Percentiles rank a stretch among this genome's conserved stretches.
These are phyloP conservation scores for Agaricus subrufescens DNA, from an alignment of 768 basidiomycete genomes.

Conservation along the genomic window DNA sequence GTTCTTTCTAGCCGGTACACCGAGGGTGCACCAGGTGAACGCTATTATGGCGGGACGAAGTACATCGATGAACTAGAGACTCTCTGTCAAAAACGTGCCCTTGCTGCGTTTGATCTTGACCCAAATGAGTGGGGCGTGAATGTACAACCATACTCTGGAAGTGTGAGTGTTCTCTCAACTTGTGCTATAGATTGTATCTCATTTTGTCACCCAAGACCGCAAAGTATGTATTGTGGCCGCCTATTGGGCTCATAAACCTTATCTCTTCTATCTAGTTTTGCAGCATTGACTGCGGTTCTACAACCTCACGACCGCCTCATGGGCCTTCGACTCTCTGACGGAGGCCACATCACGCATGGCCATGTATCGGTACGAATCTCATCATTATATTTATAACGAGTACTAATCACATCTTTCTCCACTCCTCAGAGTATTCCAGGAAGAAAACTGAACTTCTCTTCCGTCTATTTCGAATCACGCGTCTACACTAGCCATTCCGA, in stretches of 20 bases:
- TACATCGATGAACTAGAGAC: constrained; percentile 94
- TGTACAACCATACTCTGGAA: constrained; percentile 97
- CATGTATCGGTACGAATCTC: constrained; percentile 59
- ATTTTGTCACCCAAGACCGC: constrained; percentile 56
- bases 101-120: constrained; percentile 95
- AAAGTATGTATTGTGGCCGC: constrained; percentile 51
- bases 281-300: constrained; percentile 91
- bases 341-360: constrained; percentile 95
- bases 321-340: constrained; percentile 97
- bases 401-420: neutral
- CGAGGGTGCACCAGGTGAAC: constrained; percentile 93
- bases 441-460: constrained; percentile 96
- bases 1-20: constrained; percentile 99
- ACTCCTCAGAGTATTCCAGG: constrained; percentile 63
- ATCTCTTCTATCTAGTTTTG: constrained; percentile 61
- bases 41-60: constrained; percentile 98
- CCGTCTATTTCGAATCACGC: constrained; percentile 99
- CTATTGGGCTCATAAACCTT: constrained; percentile 12
- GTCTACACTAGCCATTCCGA: constrained; percentile 83
- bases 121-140: constrained; percentile 95
- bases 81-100: constrained; percentile 92
- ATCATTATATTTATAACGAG: neutral
- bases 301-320: constrained; percentile 97
- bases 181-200: neutral
- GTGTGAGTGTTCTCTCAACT: constrained; percentile 43